Conservation (phyloP, 2,329 filamentous ascomycete genomes). For the Aspergillus sp. region DNA sequence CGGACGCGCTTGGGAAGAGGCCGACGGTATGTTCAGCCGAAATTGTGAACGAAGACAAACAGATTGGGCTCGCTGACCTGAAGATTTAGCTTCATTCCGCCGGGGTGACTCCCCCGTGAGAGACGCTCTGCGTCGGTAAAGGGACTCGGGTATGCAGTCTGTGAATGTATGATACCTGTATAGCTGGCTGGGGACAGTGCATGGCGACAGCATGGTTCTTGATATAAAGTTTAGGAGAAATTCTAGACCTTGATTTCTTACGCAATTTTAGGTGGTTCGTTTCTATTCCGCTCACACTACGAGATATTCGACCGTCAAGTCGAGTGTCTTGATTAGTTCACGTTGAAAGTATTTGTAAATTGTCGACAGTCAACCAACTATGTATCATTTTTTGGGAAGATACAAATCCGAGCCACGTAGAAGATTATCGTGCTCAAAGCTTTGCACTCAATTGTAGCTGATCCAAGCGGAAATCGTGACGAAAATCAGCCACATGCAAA, state of each 20-base stretch:
- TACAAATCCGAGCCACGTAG: neutral
- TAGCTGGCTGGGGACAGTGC: conserved; percentile 26
- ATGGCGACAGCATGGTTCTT: conserved; percentile 12
- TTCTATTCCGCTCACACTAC: conserved; percentile 9
- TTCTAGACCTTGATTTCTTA: conserved; percentile 17
- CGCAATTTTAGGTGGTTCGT: conserved; percentile 20
- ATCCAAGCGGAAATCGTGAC: neutral
- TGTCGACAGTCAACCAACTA: neutral
- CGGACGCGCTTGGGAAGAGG: conserved; percentile 96
- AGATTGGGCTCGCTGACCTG: conserved; percentile 14
- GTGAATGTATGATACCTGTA: conserved; percentile 40
- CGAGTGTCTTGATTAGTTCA: neutral
- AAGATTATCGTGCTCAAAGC: neutral
- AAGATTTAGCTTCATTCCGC: conserved; percentile 42
- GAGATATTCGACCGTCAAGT: neutral
- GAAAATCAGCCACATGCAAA: neutral
- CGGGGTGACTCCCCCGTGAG: conserved; percentile 42
- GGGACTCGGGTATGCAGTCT: conserved; percentile 16
- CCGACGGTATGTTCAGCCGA: conserved; percentile 66
- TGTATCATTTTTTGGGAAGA: neutral
- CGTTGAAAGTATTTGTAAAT: neutral
- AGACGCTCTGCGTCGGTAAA: conserved; percentile 40
- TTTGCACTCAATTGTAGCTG: neutral
- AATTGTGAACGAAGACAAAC: neutral
- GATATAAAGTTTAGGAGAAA: conserved; percentile 19